Evolutionary conservation across 148 eudicot species (phyloP).

Genomic region (Nepenthes mirabilis): DNA sequence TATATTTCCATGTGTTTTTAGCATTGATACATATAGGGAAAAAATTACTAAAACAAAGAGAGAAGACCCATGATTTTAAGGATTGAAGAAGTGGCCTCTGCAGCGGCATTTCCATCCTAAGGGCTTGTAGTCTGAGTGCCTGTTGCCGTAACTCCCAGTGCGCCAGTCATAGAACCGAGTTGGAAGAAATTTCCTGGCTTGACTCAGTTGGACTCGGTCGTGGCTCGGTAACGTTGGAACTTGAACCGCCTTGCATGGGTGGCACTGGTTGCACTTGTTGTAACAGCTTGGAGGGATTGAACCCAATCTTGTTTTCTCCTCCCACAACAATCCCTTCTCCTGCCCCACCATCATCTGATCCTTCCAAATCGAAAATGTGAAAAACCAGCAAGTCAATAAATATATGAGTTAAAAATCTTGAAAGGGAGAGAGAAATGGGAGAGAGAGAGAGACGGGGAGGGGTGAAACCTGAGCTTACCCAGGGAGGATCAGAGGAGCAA

Average conservation of each 20-base stretch:
- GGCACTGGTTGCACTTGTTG: slow-evolving; percentile 92
- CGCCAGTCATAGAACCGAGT: slow-evolving; percentile 11
- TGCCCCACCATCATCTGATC: not conserved
- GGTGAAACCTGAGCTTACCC: slow-evolving; percentile 13
- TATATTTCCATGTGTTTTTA: not conserved
- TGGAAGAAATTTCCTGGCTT: not conserved
- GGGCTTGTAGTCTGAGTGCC: slow-evolving; percentile 92
- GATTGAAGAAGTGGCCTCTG: slow-evolving; percentile 51
- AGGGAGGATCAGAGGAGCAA: slow-evolving; percentile 25
- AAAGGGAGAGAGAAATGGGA: not conserved
- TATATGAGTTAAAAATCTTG: not conserved
- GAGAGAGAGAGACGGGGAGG: not conserved
- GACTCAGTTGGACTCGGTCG: slow-evolving; percentile 13
- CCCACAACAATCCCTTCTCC: slow-evolving; percentile 32
- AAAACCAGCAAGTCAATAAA: not conserved
- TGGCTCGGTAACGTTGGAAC: slow-evolving; percentile 55
- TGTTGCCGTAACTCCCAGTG: slow-evolving; percentile 20
- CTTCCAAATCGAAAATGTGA: not conserved
- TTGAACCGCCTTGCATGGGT: slow-evolving; percentile 85
- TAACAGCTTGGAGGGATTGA: slow-evolving; percentile 92
- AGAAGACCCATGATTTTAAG: slow-evolving; percentile 14
- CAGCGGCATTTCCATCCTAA: slow-evolving; percentile 89
- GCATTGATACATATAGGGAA: not conserved
- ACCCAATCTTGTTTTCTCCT: slow-evolving; percentile 73
- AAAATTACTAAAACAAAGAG: not conserved